These are phyloP conservation scores for Mortierella polycephala DNA, from an alignment of 371 early-diverging fungal genomes.

Conservation along the genomic window DNA sequence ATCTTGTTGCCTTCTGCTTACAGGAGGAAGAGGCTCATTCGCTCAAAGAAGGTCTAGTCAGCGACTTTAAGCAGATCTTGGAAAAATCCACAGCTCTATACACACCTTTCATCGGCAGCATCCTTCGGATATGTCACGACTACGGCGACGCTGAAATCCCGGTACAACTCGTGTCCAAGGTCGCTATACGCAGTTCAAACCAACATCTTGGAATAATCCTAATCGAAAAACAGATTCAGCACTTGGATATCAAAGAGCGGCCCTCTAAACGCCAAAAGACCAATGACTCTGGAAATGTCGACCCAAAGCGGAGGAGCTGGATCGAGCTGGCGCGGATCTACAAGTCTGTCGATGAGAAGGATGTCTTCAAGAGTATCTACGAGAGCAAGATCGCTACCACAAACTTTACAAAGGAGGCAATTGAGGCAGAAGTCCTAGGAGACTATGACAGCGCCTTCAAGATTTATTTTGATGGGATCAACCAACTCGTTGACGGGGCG, in stretches of 20 bases:
- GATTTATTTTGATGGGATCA: constrained; percentile 58
- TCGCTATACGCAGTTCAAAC: constrained; percentile 61
- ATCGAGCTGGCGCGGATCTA: constrained; percentile 70
- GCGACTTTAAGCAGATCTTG: constrained; percentile 46
- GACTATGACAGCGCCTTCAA: constrained; percentile 67
- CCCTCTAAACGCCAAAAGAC: constrained; percentile 41
- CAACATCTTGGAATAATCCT: constrained; percentile 69
- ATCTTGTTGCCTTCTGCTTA: constrained; percentile 32
- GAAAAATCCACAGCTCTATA: constrained; percentile 51
- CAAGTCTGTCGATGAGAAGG: constrained; percentile 68
- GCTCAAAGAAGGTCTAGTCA: constrained; percentile 53
- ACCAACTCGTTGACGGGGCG: constrained; percentile 47
- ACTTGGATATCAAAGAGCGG: constrained; percentile 45
- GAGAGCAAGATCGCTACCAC: constrained; percentile 62
- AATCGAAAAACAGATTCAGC: constrained; percentile 58
- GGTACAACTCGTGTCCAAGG: constrained; percentile 53
- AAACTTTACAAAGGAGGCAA: constrained; percentile 62
- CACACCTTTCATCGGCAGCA: constrained; percentile 65
- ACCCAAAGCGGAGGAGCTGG: constrained; percentile 58
- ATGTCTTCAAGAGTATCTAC: constrained; percentile 70
- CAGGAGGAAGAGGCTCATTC: constrained; percentile 47
- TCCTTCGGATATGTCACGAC: constrained; percentile 66
- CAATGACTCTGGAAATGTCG: constrained; percentile 8
- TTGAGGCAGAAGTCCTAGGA: constrained; percentile 68
- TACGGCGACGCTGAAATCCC: constrained; percentile 51